Evolutionary conservation across 2,329 filamentous ascomycete species (phyloP).

Genomic region (Drechslera avenae): DNA sequence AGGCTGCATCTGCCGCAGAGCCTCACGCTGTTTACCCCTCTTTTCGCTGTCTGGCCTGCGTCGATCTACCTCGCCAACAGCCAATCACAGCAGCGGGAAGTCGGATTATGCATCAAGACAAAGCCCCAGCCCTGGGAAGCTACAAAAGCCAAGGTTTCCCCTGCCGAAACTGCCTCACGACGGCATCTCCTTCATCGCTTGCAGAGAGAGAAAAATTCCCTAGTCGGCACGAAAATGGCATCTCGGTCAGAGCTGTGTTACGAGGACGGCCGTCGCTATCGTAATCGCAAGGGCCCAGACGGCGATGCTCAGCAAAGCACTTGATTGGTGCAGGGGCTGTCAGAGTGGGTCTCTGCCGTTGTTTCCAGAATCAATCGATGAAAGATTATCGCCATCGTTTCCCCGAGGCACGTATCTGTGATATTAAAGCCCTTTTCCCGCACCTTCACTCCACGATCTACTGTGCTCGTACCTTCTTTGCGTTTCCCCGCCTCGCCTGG

Average conservation of each 20-base stretch:
- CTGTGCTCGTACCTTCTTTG: constrained; percentile 12
- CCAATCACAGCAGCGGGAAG: constrained; percentile 27
- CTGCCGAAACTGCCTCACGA: background rate
- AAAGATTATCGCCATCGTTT: constrained; percentile 26
- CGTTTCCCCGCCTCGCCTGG: background rate
- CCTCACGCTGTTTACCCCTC: constrained; percentile 23
- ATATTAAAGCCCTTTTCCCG: constrained; percentile 20
- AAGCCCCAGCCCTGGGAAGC: constrained; percentile 3
- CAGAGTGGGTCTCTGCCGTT: constrained; percentile 16
- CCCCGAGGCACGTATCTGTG: constrained; percentile 7
- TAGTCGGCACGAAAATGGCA: constrained; percentile 20
- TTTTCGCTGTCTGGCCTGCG: constrained; percentile 13
- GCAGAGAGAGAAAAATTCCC: constrained; percentile 7
- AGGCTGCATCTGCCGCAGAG: constrained; percentile 17
- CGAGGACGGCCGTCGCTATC: constrained; percentile 16
- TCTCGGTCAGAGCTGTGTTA: constrained; percentile 7
- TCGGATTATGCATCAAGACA: constrained; percentile 17
- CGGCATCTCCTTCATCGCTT: background rate
- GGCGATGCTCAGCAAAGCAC: background rate
- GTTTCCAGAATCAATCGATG: constrained; percentile 18
- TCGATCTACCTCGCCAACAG: constrained; percentile 18
- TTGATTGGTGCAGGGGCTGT: constrained; percentile 24
- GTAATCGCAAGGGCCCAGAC: constrained; percentile 32
- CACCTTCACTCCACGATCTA: background rate
- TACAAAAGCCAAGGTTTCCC: constrained; percentile 12